A percentile compares a stretch with the other conserved stretches of the same genome.
phyloP scores from a whole-genome alignment of 352 stramenopile genomes.

The Phytophthora pisi region DNA sequence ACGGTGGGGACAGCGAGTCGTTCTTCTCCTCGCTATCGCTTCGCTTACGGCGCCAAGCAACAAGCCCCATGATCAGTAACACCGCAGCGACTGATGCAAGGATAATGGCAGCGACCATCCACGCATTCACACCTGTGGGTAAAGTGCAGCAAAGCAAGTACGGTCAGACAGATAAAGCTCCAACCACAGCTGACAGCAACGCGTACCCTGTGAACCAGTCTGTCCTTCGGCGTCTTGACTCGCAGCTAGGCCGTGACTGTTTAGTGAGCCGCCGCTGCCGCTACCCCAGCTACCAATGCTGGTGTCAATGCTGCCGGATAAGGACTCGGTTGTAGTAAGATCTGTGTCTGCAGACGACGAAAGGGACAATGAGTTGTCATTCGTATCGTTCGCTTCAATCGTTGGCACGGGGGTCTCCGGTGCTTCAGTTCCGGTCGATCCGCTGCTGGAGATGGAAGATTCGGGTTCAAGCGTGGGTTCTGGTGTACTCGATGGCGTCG shows the following conservation, averaged over 20 bases:
- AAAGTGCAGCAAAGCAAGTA: not conserved
- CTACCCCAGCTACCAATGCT: constrained; percentile 15
- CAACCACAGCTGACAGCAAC: not conserved
- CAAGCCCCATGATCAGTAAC: constrained; percentile 17
- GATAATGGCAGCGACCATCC: constrained; percentile 24
- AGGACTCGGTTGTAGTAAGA: not conserved
- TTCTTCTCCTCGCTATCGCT: constrained; percentile 2
- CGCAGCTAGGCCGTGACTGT: constrained; percentile 6
- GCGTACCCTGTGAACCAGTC: constrained; percentile 8
- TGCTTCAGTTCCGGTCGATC: not conserved
- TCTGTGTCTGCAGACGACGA: constrained; percentile 20
- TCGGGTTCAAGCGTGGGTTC: constrained; percentile 11
- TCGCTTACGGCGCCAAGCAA: constrained; percentile 8
- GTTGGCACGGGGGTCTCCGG: constrained; percentile 16
- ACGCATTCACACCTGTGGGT: constrained; percentile 1
- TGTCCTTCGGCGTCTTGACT: constrained; percentile 16
- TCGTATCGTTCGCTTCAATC: constrained; percentile 2
- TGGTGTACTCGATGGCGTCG: constrained; percentile 9
- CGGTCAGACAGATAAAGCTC: not conserved
- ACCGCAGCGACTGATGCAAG: constrained; percentile 18
- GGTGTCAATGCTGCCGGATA: constrained; percentile 8
- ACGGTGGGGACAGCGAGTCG: not conserved
- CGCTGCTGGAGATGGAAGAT: constrained; percentile 12
- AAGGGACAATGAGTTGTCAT: not conserved
- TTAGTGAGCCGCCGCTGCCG: not conserved